Conservation (phyloP, 306 rosid species). For the Delonix regia region DNA sequence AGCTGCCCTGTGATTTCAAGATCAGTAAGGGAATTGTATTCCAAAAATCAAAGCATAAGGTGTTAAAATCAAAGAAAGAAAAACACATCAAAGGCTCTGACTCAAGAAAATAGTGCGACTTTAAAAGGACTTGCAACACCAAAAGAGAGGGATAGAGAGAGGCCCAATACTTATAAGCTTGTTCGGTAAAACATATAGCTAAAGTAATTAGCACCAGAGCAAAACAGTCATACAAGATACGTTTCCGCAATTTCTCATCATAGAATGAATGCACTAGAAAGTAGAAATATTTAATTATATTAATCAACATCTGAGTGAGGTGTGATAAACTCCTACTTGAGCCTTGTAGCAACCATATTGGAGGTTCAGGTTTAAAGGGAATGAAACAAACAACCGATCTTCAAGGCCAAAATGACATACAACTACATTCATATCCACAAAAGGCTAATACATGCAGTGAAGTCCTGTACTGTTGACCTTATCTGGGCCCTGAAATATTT, state of each 20-base stretch:
- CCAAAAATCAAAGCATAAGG: not conserved
- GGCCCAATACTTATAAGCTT: not conserved
- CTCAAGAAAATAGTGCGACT: not conserved
- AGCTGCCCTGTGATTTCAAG: not conserved
- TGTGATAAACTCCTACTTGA: not conserved
- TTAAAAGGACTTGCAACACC: not conserved
- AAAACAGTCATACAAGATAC: not conserved
- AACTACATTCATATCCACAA: constrained; percentile 21
- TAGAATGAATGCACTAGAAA: not conserved
- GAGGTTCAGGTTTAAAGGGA: not conserved
- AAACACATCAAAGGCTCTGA: not conserved
- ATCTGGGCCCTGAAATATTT: constrained; percentile 90
- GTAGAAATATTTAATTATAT: not conserved
- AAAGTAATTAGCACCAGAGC: not conserved
- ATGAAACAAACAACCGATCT: not conserved
- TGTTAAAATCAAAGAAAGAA: not conserved
- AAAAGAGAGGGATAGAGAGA: too few relatives aligned
- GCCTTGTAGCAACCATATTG: not conserved
- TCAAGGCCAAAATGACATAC: constrained; percentile 21
- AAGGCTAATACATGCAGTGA: constrained; percentile 22
- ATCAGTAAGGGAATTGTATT: not conserved
- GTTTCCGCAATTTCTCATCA: not conserved
- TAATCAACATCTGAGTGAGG: not conserved
- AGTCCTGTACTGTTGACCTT: constrained; percentile 15
- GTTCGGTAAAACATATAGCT: not conserved